phyloP scores from a whole-genome alignment of 148 eudicot species.

The Arbutus unedo region DNA sequence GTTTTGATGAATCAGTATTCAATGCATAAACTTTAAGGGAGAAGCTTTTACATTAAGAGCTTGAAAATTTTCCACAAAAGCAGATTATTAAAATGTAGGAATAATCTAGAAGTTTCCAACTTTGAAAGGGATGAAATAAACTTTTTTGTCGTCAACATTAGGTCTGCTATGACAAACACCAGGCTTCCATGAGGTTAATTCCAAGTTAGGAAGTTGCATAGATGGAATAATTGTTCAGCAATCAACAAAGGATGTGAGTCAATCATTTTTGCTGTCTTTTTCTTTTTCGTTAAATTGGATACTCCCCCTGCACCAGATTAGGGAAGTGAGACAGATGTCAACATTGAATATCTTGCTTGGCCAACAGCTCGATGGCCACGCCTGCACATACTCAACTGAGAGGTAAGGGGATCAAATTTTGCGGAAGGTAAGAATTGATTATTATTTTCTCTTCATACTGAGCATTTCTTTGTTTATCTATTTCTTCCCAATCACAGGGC shows the following conservation, averaged over 20 bases:
- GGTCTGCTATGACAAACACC: neutral
- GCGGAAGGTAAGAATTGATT: too few relatives aligned
- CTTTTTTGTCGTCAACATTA: neutral
- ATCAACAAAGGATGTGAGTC: neutral
- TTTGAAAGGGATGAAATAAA: too few relatives aligned
- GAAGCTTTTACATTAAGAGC: neutral
- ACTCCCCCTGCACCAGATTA: neutral
- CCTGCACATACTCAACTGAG: neutral
- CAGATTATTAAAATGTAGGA: neutral
- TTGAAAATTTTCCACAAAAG: neutral
- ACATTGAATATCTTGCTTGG: neutral
- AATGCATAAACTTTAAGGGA: neutral
- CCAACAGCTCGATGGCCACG: neutral
- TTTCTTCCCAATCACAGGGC: too few relatives aligned
- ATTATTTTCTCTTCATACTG: too few relatives aligned
- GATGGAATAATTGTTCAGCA: neutral
- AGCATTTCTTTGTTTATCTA: too few relatives aligned
- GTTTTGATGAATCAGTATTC: too few relatives aligned
- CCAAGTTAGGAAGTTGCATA: neutral
- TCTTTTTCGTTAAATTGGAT: neutral
- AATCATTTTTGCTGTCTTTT: neutral
- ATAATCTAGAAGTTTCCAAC: too few relatives aligned
- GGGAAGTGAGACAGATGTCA: neutral
- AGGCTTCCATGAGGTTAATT: neutral
- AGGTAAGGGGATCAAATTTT: too few relatives aligned